Conservation (phyloP, 768 basidiomycete species). For the Calocybe gangraenosa region DNA sequence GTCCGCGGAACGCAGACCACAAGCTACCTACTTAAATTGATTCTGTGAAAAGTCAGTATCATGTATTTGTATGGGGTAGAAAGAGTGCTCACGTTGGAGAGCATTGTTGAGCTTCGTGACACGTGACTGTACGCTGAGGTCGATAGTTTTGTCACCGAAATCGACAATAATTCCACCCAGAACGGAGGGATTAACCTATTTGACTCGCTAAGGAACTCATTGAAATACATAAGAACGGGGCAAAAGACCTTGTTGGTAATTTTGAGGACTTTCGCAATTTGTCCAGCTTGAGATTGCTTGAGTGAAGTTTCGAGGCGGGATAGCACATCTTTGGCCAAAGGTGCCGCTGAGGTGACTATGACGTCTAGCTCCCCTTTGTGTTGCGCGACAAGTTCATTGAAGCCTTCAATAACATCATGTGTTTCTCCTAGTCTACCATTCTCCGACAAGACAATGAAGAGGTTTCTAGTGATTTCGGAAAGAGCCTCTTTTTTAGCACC, state of each 20-base stretch:
- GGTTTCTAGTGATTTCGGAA: slow-evolving; percentile 87
- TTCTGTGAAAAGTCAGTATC: slow-evolving; percentile 21
- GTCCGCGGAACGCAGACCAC: slow-evolving; percentile 1
- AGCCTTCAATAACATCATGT: slow-evolving; percentile 83
- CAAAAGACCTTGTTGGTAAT: slow-evolving; percentile 80
- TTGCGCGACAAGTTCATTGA: slow-evolving; percentile 83
- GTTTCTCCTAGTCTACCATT: slow-evolving; percentile 90
- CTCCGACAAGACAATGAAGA: slow-evolving; percentile 84
- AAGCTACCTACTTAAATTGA: slow-evolving; percentile 40
- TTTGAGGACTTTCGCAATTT: slow-evolving; percentile 85
- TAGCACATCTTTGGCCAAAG: slow-evolving; percentile 74
- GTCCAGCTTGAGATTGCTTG: slow-evolving; percentile 82
- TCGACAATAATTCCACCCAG: slow-evolving; percentile 93
- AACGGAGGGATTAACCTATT: slow-evolving; percentile 85
- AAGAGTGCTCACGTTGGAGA: slow-evolving; percentile 64
- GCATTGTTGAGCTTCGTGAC: slow-evolving; percentile 93
- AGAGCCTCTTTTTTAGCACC: slow-evolving; percentile 69
- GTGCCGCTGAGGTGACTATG: slow-evolving; percentile 81
- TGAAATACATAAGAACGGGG: not conserved
- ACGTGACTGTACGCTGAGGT: slow-evolving; percentile 89
- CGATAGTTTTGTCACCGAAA: slow-evolving; percentile 97
- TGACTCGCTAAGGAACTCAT: slow-evolving; percentile 3
- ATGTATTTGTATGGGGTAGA: not conserved
- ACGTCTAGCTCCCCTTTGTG: slow-evolving; percentile 94
- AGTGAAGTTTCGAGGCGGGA: slow-evolving; percentile 78